A percentile compares a stretch with the other conserved stretches of the same genome.
Conservation (phyloP, 257 asterid genomes). For the Thymus mandschuricus region DNA sequence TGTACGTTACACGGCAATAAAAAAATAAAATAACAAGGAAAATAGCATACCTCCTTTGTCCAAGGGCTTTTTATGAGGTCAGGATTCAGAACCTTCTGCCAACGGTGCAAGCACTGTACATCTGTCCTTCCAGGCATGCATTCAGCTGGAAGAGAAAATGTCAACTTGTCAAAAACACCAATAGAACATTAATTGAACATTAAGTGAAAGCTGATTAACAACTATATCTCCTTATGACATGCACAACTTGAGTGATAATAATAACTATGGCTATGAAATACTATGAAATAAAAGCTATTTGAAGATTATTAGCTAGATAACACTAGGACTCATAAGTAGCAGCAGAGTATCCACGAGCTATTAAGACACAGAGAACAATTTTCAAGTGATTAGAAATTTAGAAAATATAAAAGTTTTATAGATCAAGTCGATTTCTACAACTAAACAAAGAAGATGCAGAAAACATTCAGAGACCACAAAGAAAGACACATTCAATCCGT, state of each 20-base stretch:
- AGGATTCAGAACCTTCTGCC: constrained; percentile 91
- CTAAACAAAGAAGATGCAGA: background rate
- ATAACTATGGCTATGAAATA: constrained; percentile 2
- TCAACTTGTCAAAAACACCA: constrained; percentile 8
- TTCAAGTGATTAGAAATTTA: background rate
- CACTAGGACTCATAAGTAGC: constrained; percentile 3
- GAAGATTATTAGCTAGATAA: constrained; percentile 23
- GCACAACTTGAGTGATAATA: constrained; percentile 15
- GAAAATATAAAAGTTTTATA: background rate
- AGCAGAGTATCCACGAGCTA: background rate
- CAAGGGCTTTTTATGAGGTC: constrained; percentile 84
- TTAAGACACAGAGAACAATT: constrained; percentile 8
- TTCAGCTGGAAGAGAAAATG: constrained; percentile 61
- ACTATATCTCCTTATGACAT: constrained; percentile 13
- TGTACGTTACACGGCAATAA: constrained; percentile 3
- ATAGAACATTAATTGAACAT: constrained; percentile 16
- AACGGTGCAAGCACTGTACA: constrained; percentile 89
- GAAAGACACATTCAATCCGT: background rate
- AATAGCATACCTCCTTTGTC: constrained; percentile 65
- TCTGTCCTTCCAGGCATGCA: constrained; percentile 71
- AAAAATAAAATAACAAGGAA: constrained; percentile 20
- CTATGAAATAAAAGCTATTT: constrained; percentile 3
- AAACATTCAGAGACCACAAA: background rate
- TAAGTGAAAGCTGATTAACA: constrained; percentile 1
- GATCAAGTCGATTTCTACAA: constrained; percentile 4